Evolutionary conservation across 139 green algal species (phyloP), one percentile per base, ranked within the genome.

Genomic region (Coelastrella sp.): DNA sequence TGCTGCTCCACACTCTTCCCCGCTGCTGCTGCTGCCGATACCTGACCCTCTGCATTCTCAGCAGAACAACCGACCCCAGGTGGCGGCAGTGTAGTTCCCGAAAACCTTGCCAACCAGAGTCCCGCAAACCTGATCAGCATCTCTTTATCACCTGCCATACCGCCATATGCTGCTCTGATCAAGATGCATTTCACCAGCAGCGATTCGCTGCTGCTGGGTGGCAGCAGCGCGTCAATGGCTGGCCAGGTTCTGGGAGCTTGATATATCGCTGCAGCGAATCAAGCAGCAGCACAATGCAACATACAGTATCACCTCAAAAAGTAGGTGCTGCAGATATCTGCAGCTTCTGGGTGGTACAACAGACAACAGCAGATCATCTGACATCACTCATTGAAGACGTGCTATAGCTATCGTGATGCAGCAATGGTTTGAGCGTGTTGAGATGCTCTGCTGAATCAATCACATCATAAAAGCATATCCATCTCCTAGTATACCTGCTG

Each of bases 161-260:
- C 91, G 8, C 91, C 91, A 68, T 88, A 93, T 30, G 86, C 72
- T 19, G 89, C 88, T 0, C 91, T 80, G 53, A 92, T 48, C 68
- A 89, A 41, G 68, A 93, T 81, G 78, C 77, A 78, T 21, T 83
- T 87, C 3, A 94, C 74, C 37, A 93, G 86, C 71, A 83, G 40
- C 2, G 68, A 68, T 60, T 89, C 89, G 19, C 59, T 38, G 25
- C 75, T 53, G 19, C 7, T 41, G 21, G 35, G n/a, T 2, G 35
- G 23, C 68, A 89, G 62, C 53, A 25, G 19, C 15, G 25, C 53
- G 41, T 73, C 71, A 23, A 83, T 40, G 5, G 13, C 11, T 78
- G 5, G 68, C 35, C 64, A 43, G 32, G 4, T 1, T 32, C 64
- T n/a, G 34, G 64, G 32, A 73, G 64, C 0, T 32, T 27, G 6